These are phyloP conservation scores for Teratosphaeria nubilosa DNA, from an alignment of 2,329 filamentous ascomycete species.

Conservation along the genomic window DNA sequence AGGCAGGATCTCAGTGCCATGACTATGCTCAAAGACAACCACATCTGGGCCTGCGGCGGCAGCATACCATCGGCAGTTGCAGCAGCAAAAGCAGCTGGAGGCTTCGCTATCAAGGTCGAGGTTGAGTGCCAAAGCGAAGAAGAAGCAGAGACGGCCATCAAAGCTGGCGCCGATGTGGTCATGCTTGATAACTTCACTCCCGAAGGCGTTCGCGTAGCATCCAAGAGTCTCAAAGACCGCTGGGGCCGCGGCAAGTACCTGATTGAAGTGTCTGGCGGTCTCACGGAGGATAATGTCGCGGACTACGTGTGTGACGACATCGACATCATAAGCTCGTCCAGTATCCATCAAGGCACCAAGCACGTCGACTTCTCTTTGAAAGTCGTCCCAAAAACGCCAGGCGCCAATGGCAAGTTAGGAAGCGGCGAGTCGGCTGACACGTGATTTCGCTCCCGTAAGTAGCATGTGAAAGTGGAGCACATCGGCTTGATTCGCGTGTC, in stretches of 20 bases:
- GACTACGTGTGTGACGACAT: constrained; percentile 73
- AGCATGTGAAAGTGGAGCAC: not conserved
- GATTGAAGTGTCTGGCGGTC: constrained; percentile 83
- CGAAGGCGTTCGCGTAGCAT: constrained; percentile 65
- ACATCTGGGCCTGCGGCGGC: constrained; percentile 77
- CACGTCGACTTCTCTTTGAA: constrained; percentile 96
- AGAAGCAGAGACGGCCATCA: constrained; percentile 85
- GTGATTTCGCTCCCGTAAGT: constrained; percentile 4
- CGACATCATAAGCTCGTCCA: constrained; percentile 92
- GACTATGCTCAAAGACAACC: constrained; percentile 99
- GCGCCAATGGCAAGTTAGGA: constrained; percentile 12
- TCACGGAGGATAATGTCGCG: constrained; percentile 75
- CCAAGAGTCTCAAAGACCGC: constrained; percentile 63
- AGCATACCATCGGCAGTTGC: constrained; percentile 78
- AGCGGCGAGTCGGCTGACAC: constrained; percentile 13
- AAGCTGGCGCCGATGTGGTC: constrained; percentile 82
- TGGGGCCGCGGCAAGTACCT: constrained; percentile 62
- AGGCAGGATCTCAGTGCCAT: constrained; percentile 79
- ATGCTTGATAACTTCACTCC: constrained; percentile 96
- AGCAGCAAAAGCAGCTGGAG: constrained; percentile 72
- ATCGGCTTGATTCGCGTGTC: not conserved
- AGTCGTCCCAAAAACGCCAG: constrained; percentile 46
- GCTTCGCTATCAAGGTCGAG: constrained; percentile 89
- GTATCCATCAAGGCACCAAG: constrained; percentile 88
- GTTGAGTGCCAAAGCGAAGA: constrained; percentile 84